Evolutionary conservation across 2,329 filamentous ascomycete genomes (phyloP), one percentile per base, ranked within the genome.

Genomic region (Aspergillus puulaauensis): DNA sequence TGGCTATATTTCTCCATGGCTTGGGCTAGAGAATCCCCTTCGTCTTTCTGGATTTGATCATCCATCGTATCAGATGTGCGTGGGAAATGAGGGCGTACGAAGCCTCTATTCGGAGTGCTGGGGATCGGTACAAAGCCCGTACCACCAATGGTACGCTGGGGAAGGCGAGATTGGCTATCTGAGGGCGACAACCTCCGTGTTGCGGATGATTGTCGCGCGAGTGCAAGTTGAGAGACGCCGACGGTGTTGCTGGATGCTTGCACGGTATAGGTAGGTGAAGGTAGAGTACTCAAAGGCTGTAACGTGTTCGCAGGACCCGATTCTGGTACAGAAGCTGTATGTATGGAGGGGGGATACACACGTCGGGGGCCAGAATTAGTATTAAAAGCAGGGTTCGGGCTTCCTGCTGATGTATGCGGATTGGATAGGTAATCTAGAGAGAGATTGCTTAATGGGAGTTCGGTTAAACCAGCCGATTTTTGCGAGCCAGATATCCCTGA

Each of bases 1-100:
- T 72, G 63, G 49, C 64, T 64, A 44, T 65, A 69, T 56, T 66
- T 69, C 33, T 68, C 64, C 60, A 69, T 61, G 19, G 60, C 60
- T 7, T 67, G 64, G 11, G 66, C 57, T 12, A 61, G 45, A 17
- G 68, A 65, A 21, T 52, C 50, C 21, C 35, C 49, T 15, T 55
- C 57, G 24, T 61, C 61, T 24, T 61, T 62, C 41, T 35, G 48
- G n/a, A 24, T 56, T 46, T 58, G 57, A 8, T 47, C 58, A n/a
- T 68, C 64, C 70, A 71, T 70, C 8, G 9, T 54, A 23, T 9
- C 9, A 17, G 21, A 3, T 31, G 5, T 37, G 35, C 8, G n/a
- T 3, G 35, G 33, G 17, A 8, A 14, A 19, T 24, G 27, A 27
- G 27, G 17, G 0, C 19, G 50, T n/a, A n/a, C 24, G 40, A 15